Conservation (phyloP, 345 rosid genomes). For the Acer saccharum region DNA sequence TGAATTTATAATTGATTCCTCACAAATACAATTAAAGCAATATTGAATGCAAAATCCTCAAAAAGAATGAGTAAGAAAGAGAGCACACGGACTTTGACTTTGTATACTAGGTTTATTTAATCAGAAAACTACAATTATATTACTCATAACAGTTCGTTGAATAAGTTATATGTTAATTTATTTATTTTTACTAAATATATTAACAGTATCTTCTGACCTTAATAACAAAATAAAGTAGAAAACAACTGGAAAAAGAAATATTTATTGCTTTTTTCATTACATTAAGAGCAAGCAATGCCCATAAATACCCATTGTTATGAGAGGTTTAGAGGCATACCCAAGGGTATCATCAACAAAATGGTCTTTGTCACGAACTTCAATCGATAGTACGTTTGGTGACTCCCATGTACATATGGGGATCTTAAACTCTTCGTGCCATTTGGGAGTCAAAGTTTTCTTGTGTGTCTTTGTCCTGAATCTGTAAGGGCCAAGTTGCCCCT, state of each 20-base stretch:
- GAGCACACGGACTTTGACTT: neutral
- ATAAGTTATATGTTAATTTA: too few species aligned
- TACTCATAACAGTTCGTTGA: neutral
- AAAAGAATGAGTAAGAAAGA: too few species aligned
- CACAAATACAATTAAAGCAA: neutral
- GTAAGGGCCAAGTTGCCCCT: slow-evolving; percentile 83
- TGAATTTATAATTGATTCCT: neutral
- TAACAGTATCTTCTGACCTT: neutral
- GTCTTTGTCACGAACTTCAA: slow-evolving; percentile 92
- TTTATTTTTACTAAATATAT: neutral
- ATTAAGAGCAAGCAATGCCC: neutral
- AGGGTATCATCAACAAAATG: slow-evolving; percentile 74
- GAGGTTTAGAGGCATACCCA: slow-evolving; percentile 59
- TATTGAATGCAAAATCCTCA: neutral
- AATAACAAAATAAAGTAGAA: neutral
- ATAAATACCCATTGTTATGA: neutral
- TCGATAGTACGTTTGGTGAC: slow-evolving; percentile 50
- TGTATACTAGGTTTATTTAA: neutral
- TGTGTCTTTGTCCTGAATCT: slow-evolving; percentile 70
- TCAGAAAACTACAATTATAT: neutral
- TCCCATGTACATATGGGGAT: slow-evolving; percentile 87
- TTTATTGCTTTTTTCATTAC: neutral
- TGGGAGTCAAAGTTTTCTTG: slow-evolving; percentile 77
- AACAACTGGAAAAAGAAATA: neutral
- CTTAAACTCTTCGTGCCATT: slow-evolving; percentile 88